A percentile compares a stretch with the other conserved stretches of the same genome.
phyloP scores from a whole-genome alignment of 805 yeast species.

The Zygotorulaspora danielsina region DNA sequence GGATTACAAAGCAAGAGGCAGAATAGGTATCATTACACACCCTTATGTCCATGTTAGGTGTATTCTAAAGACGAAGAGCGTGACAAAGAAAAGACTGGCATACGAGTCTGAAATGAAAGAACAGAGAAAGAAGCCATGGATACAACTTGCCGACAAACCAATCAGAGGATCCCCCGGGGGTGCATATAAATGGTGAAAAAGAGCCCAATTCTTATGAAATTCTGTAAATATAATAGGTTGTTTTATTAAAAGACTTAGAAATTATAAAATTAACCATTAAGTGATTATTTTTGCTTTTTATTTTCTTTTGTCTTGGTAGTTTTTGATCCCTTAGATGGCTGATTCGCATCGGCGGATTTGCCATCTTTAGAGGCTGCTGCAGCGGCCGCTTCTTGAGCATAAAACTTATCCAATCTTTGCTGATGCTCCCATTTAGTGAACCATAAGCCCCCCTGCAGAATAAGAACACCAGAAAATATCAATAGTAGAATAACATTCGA shows the following conservation, averaged over 20 bases:
- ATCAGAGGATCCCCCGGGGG: constrained; percentile 49
- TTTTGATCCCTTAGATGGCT: constrained; percentile 14
- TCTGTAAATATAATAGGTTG: constrained; percentile 13
- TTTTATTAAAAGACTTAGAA: background rate
- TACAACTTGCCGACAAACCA: constrained; percentile 42
- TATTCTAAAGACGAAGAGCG: constrained; percentile 57
- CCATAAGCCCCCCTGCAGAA: constrained; percentile 84
- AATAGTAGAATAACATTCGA: constrained; percentile 72
- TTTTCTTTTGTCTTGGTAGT: background rate
- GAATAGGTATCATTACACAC: constrained; percentile 73
- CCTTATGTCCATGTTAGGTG: constrained; percentile 78
- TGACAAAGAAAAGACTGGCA: constrained; percentile 55
- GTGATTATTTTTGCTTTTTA: constrained; percentile 7
- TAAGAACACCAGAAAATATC: constrained; percentile 69
- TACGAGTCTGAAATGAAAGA: constrained; percentile 54
- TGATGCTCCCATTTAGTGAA: constrained; percentile 67
- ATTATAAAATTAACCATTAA: constrained; percentile 1
- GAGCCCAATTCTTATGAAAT: constrained; percentile 4
- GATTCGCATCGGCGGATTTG: constrained; percentile 7
- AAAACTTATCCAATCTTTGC: constrained; percentile 35
- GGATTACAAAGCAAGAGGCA: constrained; percentile 87
- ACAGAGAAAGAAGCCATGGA: constrained; percentile 49
- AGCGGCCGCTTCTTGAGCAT: constrained; percentile 32
- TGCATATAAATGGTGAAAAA: constrained; percentile 51
- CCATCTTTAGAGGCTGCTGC: constrained; percentile 8